Evolutionary conservation across 2,329 filamentous ascomycete species (phyloP), one percentile per base, ranked within the genome.

Genomic region (Verticillium nonalfalfae): DNA sequence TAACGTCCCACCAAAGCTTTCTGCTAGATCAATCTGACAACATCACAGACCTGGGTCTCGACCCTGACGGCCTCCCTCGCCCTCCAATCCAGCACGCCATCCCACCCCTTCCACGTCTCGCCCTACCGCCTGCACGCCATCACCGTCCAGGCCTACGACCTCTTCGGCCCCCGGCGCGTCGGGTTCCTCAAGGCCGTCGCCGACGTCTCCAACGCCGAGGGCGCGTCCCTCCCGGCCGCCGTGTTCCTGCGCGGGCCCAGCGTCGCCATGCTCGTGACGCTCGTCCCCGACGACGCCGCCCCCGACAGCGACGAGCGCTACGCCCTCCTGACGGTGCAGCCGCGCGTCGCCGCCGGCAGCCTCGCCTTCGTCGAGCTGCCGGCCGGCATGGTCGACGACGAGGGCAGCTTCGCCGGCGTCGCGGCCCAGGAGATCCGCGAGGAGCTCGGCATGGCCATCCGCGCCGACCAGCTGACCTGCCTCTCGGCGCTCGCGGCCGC

Each of bases 391-490:
- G 78, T 86, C 2, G 81, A 85, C 66, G 78, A 79, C 59, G 70
- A 74, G 14, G 82, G 80, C 1, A 79, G 75, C 34, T 87, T 88
- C 67, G 77, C 78, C 13, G 85, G 85, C 31, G 77, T 78, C 0
- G 85, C 85, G 2, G 85, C 85, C 2, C 79, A 76, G 66, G 85
- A 88, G 74, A 85, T 88, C 10, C 64, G 82, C 63, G 85, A 88
- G 73, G 85, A 88, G 71, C 74, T 86, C 1, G 84, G 82, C 14
- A 68, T 87, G 11, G 76, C 75, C 57, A 85, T 87, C 40, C 71
- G 73, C 9, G 75, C 78, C 58, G 70, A 74, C 4, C 74, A 82
- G 62, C 69, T 88, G 52, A 74, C 70, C 1, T 81, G 79, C 62
- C 68, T 88, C 59, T 85, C 79, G 62, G 80, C 85, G 15, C 66